A percentile compares a stretch with the other conserved stretches of the same genome.
Conservation (phyloP, 257 asterid species). For the Capsicum rhomboideum region DNA sequence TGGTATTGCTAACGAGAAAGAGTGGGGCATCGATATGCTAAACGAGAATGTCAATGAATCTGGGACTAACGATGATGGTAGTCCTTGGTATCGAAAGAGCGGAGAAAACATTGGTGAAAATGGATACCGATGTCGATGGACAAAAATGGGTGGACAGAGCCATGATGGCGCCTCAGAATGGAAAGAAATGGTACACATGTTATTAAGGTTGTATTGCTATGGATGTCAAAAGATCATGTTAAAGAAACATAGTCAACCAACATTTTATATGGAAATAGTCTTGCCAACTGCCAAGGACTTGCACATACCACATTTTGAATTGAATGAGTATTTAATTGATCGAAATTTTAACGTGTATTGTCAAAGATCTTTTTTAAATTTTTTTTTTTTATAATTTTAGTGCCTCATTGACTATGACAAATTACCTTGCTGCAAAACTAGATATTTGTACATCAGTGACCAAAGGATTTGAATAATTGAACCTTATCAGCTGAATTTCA, state of each 20-base stretch:
- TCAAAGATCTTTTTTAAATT: not conserved
- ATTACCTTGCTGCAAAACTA: not conserved
- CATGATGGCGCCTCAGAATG: conserved; percentile 75
- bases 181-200: conserved; percentile 81
- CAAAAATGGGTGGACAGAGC: conserved; percentile 88
- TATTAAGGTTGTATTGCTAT: not conserved
- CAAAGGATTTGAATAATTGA: not conserved
- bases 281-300: not conserved
- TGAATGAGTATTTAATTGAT: not conserved
- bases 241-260: not conserved
- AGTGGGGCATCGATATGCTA: conserved; percentile 84
- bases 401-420: not conserved
- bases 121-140: conserved; percentile 95
- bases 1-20: conserved; percentile 96
- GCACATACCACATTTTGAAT: not conserved
- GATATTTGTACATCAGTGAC: not conserved
- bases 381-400: not conserved
- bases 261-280: not conserved
- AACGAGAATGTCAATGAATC: conserved; percentile 64
- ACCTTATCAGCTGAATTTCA: not conserved
- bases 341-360: not conserved
- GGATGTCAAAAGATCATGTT: not conserved
- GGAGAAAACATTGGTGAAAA: conserved; percentile 89
- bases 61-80: conserved; percentile 87
- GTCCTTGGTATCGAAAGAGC: conserved; percentile 89